phyloP scores from a whole-genome alignment of 1,139 yeast species.

The Yamadazyma triangularis region DNA sequence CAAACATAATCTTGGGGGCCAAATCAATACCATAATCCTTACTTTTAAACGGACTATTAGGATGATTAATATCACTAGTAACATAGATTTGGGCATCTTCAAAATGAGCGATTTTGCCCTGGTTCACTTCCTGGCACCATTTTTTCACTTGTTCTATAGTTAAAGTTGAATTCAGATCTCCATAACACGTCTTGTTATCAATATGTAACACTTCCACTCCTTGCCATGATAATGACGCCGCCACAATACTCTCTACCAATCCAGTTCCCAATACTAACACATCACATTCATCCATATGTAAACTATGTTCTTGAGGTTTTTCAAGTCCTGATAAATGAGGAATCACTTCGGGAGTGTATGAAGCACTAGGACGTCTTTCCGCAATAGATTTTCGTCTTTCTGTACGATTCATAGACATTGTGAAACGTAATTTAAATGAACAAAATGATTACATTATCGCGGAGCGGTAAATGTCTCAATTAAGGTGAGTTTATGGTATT shows the following conservation, averaged over 20 bases:
- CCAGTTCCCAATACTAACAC: slow-evolving; percentile 93
- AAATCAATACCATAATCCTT: slow-evolving; percentile 84
- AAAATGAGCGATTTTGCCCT: slow-evolving; percentile 45
- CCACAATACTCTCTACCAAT: slow-evolving; percentile 77
- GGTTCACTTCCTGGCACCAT: slow-evolving; percentile 72
- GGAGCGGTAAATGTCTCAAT: no score
- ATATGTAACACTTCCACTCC: slow-evolving; percentile 88
- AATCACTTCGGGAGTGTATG: slow-evolving; percentile 51
- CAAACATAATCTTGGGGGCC: slow-evolving; percentile 84
- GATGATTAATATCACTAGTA: slow-evolving; percentile 45
- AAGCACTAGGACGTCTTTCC: slow-evolving; percentile 62
- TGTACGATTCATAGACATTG: slow-evolving; percentile 13
- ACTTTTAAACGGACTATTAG: slow-evolving; percentile 42
- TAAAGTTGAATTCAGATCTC: slow-evolving; percentile 81
- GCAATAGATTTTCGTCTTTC: slow-evolving; percentile 70
- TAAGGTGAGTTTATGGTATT: no score
- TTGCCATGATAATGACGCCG: slow-evolving; percentile 96
- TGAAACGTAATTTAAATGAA: no score
- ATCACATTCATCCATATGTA: slow-evolving; percentile 66
- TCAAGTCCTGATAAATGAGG: slow-evolving; percentile 81
- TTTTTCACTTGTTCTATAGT: slow-evolving; percentile 78
- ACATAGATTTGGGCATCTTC: slow-evolving; percentile 68
- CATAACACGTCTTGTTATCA: slow-evolving; percentile 79
- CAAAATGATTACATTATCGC: no score
- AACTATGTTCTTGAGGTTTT: slow-evolving; percentile 49